Base-by-base conservation (phyloP, 2,329 filamentous ascomycete genomes). In the Aspergillus terreus region DNA sequence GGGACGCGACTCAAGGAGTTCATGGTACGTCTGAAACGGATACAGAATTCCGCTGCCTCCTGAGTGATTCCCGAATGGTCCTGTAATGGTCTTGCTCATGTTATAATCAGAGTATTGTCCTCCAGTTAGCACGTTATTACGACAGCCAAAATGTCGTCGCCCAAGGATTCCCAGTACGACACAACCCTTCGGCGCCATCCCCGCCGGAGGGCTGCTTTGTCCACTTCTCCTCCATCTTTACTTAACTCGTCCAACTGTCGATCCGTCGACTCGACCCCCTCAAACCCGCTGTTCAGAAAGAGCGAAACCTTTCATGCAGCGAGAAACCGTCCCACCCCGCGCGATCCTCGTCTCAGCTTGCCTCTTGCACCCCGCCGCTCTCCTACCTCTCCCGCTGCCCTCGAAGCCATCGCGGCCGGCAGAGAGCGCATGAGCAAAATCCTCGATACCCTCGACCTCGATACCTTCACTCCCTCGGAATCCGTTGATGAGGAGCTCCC, bases 371-470 rank as follows among this genome's bases (percentile, higher is more conserved):
- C 76, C 64, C 75, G 81, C 60, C 85, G 87, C 53, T 85, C 87
- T 46, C 84, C 87, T 61, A 88, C 86, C 32, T 75, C 64, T 51
- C 65, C 71, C 36, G 63, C 60, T 46, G 62, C 70, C 58, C 74
- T 90, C 54, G 86, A 90, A 72, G 85, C 87, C 50, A 80, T 88
- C 68, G 83, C 84, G 64, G 83, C 85, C 57, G 82, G 85, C 62
- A 79, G 83, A 65, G 83, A 86, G 65, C 86, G 86, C 60, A 83
- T 86, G 69, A 83, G 82, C 59, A 70, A 87, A 65, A 82, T 84
- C 58, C 74, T 90, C 49, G 81, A 78, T 70, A 78, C 82, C 60
- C 82, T 90, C 61, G 85, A 88, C 67, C 81, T 71, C 77, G 80
- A 64, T 74, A 86, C 52, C 72, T 80, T 59, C 73, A 79, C 61